Evolutionary conservation across 1,284 basidiomycete genomes (phyloP).

Genomic region (Hymenochaete sp.): DNA sequence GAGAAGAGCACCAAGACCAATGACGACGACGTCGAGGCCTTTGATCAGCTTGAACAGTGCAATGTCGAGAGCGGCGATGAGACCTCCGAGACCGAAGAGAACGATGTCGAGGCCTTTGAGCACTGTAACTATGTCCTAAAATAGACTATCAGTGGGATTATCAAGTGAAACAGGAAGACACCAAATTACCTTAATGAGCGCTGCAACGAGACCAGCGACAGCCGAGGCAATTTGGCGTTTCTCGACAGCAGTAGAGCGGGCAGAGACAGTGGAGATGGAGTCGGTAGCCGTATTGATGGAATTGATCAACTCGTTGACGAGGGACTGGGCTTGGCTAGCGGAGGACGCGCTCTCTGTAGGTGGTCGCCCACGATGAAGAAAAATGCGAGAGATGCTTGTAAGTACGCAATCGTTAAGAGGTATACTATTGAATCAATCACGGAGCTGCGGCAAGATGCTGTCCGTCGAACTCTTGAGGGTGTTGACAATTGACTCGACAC

Average conservation of each 20-base stretch:
- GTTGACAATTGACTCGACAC: constrained; percentile 9
- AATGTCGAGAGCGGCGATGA: constrained; percentile 18
- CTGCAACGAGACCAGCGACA: constrained; percentile 16
- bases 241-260: not conserved
- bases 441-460: constrained; percentile 8
- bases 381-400: too few relatives aligned
- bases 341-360: too few relatives aligned
- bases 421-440: constrained; percentile 8
- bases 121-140: constrained; percentile 8
- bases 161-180: not conserved
- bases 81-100: constrained; percentile 14
- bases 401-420: constrained; percentile 4
- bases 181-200: constrained; percentile 1
- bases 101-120: constrained; percentile 8
- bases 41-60: constrained; percentile 17
- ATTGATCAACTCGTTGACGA: constrained; percentile 12
- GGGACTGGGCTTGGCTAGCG: constrained; percentile 6
- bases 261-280: constrained; percentile 5
- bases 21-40: constrained; percentile 16
- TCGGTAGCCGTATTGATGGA: constrained; percentile 14
- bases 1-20: constrained; percentile 17
- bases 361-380: too few relatives aligned
- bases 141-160: not conserved
- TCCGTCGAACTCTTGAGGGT: constrained; percentile 9
- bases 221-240: constrained; percentile 9